Conservation (phyloP, 108 stramenopile species). For the Pseudonitzschia multiseries region DNA sequence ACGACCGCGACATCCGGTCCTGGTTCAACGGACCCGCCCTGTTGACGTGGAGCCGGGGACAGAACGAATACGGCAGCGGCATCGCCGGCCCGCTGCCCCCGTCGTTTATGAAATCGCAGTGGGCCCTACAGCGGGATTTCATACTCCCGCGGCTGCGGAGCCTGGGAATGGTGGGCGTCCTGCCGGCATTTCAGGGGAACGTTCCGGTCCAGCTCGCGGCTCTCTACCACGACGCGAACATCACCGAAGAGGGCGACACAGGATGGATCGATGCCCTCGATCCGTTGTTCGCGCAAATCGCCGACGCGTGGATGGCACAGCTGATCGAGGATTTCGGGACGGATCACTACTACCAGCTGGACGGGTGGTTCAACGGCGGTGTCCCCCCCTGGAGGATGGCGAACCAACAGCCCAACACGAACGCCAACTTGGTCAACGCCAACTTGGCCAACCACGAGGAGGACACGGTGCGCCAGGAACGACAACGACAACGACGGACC, state of each 20-base stretch:
- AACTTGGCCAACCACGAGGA: too few relatives aligned
- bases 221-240: constrained; percentile 40
- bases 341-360: constrained; percentile 57
- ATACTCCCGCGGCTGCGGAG: constrained; percentile 45
- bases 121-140: constrained; percentile 31
- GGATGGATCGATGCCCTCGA: constrained; percentile 56
- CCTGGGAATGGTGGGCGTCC: constrained; percentile 44
- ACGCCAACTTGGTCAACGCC: too few relatives aligned
- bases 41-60: constrained; percentile 55
- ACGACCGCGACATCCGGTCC: constrained; percentile 38
- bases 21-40: constrained; percentile 64
- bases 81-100: constrained; percentile 43
- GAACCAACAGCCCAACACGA: neutral
- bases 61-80: constrained; percentile 47
- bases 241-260: constrained; percentile 41
- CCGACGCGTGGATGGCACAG: constrained; percentile 38
- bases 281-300: constrained; percentile 43
- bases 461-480: neutral
- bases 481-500: constrained; percentile 2
- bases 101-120: constrained; percentile 44
- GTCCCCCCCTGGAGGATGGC: constrained; percentile 41
- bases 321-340: constrained; percentile 51
- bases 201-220: constrained; percentile 40
- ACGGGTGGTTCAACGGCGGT: constrained; percentile 52
- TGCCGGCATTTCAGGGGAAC: constrained; percentile 61